Conservation (phyloP, 208 protist genomes). For the Angomonas ambiguus region DNA sequence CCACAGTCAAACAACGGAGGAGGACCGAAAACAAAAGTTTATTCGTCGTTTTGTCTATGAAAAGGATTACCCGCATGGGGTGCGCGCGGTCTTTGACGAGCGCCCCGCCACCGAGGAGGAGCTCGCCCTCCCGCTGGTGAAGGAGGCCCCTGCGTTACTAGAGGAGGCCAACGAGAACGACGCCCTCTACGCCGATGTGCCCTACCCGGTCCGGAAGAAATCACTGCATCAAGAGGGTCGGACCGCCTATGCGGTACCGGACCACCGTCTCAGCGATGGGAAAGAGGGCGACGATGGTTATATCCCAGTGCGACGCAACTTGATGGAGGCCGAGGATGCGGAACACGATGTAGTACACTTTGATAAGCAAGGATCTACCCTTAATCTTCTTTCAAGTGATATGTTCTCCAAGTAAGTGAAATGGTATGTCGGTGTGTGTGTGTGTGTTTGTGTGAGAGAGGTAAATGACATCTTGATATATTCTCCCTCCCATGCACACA, state of each 20-base stretch:
- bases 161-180: conserved; percentile 82
- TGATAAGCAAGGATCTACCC: not conserved
- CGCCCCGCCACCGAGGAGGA: conserved; percentile 54
- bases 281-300: conserved; percentile 59
- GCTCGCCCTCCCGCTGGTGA: conserved; percentile 26
- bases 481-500: not conserved
- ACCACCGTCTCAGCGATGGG: conserved; percentile 70
- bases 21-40: conserved; percentile 55
- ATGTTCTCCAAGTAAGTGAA: too few species aligned
- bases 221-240: conserved; percentile 10
- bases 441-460: too few species aligned
- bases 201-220: conserved; percentile 48
- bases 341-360: not conserved
- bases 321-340: not conserved
- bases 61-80: conserved; percentile 83
- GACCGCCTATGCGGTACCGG: conserved; percentile 58
- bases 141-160: conserved; percentile 59
- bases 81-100: conserved; percentile 82
- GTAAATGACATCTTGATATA: too few species aligned
- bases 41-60: conserved; percentile 79
- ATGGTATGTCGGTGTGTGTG: too few species aligned
- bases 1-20: conserved; percentile 59
- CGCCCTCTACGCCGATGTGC: conserved; percentile 64
- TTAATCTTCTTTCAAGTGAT: too few species aligned
- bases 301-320: conserved; percentile 30